A percentile compares a stretch with the other conserved stretches of the same genome.
phyloP scores from a whole-genome alignment of 257 asterid species.

The Solanum habrochaites region DNA sequence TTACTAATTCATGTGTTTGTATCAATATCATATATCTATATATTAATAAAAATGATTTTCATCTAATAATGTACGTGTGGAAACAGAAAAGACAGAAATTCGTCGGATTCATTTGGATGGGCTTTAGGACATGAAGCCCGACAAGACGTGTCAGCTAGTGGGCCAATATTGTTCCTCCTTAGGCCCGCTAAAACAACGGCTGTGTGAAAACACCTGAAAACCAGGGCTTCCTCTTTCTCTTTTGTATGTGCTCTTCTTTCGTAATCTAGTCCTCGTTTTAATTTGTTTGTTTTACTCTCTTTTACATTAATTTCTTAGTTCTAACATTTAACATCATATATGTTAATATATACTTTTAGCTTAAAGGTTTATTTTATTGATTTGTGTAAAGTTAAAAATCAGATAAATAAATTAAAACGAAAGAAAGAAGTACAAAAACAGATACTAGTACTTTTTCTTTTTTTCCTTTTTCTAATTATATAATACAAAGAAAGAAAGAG shows the following conservation, averaged over 20 bases:
- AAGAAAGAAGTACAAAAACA: background rate
- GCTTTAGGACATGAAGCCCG: background rate
- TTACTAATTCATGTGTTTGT: background rate
- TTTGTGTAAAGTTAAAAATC: background rate
- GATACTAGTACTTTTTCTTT: background rate
- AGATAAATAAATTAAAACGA: background rate
- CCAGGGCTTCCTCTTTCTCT: background rate
- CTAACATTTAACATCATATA: too few relatives aligned
- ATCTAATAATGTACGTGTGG: background rate
- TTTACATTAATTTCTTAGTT: too few relatives aligned
- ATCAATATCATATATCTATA: background rate
- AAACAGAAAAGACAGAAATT: constrained; percentile 1
- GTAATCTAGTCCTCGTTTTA: too few relatives aligned
- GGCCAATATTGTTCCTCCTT: background rate
- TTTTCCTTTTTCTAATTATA: background rate
- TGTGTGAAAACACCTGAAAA: constrained; percentile 5
- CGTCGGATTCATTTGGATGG: constrained; percentile 10
- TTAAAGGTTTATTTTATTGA: too few relatives aligned
- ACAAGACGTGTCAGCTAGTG: background rate
- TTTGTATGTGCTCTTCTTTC: background rate
- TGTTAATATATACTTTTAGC: too few relatives aligned
- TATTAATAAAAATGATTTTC: too few relatives aligned
- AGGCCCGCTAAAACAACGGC: constrained; percentile 5
- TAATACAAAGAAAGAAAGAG: background rate
- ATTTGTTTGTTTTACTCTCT: too few relatives aligned